Evolutionary conservation across 768 basidiomycete species (phyloP).

Genomic region (Amanita exitialis): DNA sequence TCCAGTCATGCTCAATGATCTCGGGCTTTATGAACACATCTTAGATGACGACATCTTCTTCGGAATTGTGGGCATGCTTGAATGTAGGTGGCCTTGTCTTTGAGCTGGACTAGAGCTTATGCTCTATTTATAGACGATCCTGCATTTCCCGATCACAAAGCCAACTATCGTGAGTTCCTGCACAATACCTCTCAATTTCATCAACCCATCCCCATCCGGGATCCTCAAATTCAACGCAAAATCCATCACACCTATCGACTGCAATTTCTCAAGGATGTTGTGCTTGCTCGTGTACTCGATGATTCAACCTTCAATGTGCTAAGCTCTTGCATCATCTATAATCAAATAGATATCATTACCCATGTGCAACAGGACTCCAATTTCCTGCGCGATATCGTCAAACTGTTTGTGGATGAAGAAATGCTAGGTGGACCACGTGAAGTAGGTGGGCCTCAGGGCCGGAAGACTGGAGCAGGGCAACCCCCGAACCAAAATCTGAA

Average conservation of each 20-base stretch:
- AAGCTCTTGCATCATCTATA: constrained; percentile 96
- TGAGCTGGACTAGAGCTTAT: constrained; percentile 7
- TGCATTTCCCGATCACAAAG: constrained; percentile 94
- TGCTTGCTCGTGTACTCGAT: constrained; percentile 88
- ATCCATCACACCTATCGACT: constrained; percentile 97
- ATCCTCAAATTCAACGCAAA: constrained; percentile 68
- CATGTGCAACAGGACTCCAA: constrained; percentile 72
- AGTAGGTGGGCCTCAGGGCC: neutral
- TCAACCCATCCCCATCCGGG: constrained; percentile 79
- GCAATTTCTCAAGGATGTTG: constrained; percentile 96
- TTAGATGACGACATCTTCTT: constrained; percentile 88
- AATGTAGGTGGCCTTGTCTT: constrained; percentile 57
- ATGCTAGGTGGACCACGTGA: constrained; percentile 30
- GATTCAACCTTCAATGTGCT: constrained; percentile 96
- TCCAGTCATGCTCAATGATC: constrained; percentile 91
- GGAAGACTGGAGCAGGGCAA: constrained; percentile 13
- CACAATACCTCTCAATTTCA: constrained; percentile 76
- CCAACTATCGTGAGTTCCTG: constrained; percentile 93
- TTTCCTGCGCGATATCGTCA: constrained; percentile 73
- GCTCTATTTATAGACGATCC: constrained; percentile 65
- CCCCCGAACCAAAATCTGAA: constrained; percentile 8
- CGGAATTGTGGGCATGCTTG: constrained; percentile 92
- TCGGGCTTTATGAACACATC: constrained; percentile 89
- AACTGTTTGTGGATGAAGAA: constrained; percentile 65
- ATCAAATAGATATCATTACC: constrained; percentile 95